These are phyloP conservation scores for Mycena galericulata DNA, from an alignment of 768 basidiomycete genomes.

Conservation along the genomic window DNA sequence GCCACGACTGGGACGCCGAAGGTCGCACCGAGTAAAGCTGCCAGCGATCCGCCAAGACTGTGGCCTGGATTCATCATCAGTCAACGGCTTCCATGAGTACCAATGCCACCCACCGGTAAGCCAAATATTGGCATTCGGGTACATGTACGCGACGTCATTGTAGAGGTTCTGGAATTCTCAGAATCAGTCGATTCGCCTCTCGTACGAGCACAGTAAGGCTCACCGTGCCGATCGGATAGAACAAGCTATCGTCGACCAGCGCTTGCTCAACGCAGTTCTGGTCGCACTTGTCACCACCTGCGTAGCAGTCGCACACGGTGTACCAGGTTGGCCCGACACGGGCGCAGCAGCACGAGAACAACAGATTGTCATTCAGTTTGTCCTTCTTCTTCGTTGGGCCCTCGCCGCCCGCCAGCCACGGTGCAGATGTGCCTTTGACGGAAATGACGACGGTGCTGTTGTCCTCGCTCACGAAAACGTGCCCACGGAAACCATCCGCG, in stretches of 20 bases:
- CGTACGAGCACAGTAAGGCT: constrained; percentile 41
- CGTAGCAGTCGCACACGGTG: constrained; percentile 90
- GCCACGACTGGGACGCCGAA: constrained; percentile 95
- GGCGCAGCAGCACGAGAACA: constrained; percentile 97
- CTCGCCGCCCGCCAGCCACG: constrained; percentile 73
- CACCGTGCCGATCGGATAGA: constrained; percentile 89
- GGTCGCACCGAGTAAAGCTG: constrained; percentile 86
- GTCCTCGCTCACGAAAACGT: constrained; percentile 86
- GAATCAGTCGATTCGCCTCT: background rate
- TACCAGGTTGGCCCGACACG: constrained; percentile 95
- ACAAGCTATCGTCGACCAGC: constrained; percentile 84
- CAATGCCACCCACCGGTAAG: constrained; percentile 61
- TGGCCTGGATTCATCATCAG: constrained; percentile 54
- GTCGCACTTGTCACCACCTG: constrained; percentile 81
- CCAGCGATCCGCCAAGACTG: constrained; percentile 88
- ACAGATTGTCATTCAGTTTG: constrained; percentile 94
- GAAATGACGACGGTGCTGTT: constrained; percentile 90
- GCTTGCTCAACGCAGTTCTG: constrained; percentile 84
- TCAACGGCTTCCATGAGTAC: background rate
- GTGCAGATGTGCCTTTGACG: constrained; percentile 93
- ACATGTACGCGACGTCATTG: constrained; percentile 92
- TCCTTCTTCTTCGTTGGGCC: constrained; percentile 91
- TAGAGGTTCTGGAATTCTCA: constrained; percentile 77
- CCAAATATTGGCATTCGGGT: constrained; percentile 93
- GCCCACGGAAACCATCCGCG: constrained; percentile 92